A percentile compares a stretch with the other conserved stretches of the same genome.
Conservation (phyloP, 768 basidiomycete genomes). For the Amanita polypyramis region DNA sequence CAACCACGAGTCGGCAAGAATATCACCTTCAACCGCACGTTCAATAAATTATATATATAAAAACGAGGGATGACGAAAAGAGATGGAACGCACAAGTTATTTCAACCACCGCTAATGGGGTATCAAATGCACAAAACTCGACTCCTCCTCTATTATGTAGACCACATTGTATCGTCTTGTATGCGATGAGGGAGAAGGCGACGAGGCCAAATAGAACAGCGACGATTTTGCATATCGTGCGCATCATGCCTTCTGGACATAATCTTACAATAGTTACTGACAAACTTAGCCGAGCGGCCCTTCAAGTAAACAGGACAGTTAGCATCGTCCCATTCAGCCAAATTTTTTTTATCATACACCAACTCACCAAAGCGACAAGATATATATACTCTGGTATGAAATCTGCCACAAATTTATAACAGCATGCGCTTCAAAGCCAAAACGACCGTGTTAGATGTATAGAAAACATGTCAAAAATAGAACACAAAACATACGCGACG, state of each 20-base stretch:
- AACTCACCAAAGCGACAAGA: conserved; percentile 7
- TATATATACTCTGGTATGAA: background rate
- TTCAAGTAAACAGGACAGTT: background rate
- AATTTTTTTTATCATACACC: background rate
- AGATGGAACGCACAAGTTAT: background rate
- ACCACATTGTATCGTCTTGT: conserved; percentile 12
- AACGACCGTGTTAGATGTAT: background rate
- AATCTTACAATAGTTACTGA: conserved; percentile 16
- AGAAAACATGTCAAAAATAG: background rate
- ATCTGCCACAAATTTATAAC: background rate
- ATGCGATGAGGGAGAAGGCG: conserved; percentile 9
- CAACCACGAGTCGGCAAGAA: conserved; percentile 16
- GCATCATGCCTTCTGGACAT: conserved; percentile 10
- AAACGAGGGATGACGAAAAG: background rate
- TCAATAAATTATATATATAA: no score
- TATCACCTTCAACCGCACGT: conserved; percentile 13
- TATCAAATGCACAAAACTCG: background rate
- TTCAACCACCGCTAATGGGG: background rate
- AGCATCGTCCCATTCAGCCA: no score
- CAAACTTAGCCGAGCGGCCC: conserved; percentile 10
- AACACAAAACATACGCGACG: no score
- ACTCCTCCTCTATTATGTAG: background rate
- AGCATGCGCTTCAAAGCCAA: background rate
- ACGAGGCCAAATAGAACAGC: conserved; percentile 8
- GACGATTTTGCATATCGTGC: conserved; percentile 8